These are phyloP conservation scores for Calonectria crousiana DNA, from an alignment of 2,329 filamentous ascomycete species.

Conservation along the genomic window DNA sequence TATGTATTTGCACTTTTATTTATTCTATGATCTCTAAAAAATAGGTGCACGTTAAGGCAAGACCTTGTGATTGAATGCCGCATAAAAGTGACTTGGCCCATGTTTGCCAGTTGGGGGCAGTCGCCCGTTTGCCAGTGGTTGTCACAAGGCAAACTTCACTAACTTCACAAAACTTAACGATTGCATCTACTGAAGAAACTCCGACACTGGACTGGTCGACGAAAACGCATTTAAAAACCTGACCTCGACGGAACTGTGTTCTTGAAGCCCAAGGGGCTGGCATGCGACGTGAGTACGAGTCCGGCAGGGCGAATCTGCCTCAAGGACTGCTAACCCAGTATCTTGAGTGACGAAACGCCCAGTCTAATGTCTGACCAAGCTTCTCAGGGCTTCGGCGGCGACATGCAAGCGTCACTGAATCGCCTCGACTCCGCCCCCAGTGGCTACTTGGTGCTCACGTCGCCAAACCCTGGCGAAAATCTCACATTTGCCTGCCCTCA, in stretches of 20 bases:
- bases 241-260: not conserved
- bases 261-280: not conserved
- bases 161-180: not conserved
- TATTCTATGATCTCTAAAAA: not conserved
- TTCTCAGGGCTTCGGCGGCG: not conserved
- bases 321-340: not conserved
- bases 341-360: not conserved
- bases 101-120: not conserved
- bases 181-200: not conserved
- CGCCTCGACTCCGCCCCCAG: conserved; percentile 2
- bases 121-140: not conserved
- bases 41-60: not conserved
- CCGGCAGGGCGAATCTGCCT: no score
- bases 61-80: not conserved
- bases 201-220: not conserved
- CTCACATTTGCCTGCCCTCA: conserved; percentile 39
- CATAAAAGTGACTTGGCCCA: not conserved
- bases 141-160: not conserved
- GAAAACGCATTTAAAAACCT: not conserved
- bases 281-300: not conserved
- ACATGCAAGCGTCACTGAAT: not conserved
- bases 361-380: not conserved
- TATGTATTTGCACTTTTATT: not conserved
- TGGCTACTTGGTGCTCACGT: conserved; percentile 27
- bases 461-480: conserved; percentile 28